Base-by-base conservation (phyloP, 495 filamentous ascomycete species). In the Penicillium longicatenatum region DNA sequence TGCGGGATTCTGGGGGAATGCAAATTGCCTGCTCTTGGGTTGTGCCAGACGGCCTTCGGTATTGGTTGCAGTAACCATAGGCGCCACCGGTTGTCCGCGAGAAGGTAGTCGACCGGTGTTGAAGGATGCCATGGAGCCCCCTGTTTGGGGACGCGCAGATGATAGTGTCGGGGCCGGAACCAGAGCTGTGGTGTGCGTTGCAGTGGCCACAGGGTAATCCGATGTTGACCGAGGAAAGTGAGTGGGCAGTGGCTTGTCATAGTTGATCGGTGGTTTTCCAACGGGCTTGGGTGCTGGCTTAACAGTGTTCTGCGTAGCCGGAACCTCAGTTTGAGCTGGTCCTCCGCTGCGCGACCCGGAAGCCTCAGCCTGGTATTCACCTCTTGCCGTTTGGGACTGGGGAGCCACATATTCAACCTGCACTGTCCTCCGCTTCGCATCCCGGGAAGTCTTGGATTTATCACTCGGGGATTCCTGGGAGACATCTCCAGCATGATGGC, bases 341-440 rank as follows among this genome's bases (percentile, higher is more conserved):
- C n/a, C 67, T 46, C 59, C 64, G 47, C 37, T 60, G 55, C 42
- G 62, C 19, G 60, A 61, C 45, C 52, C 62, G 30, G 50, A 50
- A 33, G 19, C 54, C 17, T 56, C 60, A 46, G 39, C 54, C 24
- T 70, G 59, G 9, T 72, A 56, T 59, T 90, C 87, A 48, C 87
- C 88, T 63, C 89, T 74, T 3, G 76, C 70, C 5, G 94, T 97
- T 60, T 91, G 86, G 17, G 90, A 94, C 30, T 86, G 85, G 37
- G 94, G 95, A 41, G 91, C 89, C 50, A 99, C 95, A 77, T 99
- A 99, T 75, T 99, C 94, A 12, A 98, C 91, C 73, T 99, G 94
- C 1, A 99, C 92, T 0, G 94, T 99, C 53, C 92, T 83, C 37
- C 94, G 86, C 73, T 98, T 98, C 61, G 89, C 87, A 65, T 97